These are phyloP conservation scores for Pythium rishiriense DNA, from an alignment of 352 stramenopile species.

Conservation along the genomic window DNA sequence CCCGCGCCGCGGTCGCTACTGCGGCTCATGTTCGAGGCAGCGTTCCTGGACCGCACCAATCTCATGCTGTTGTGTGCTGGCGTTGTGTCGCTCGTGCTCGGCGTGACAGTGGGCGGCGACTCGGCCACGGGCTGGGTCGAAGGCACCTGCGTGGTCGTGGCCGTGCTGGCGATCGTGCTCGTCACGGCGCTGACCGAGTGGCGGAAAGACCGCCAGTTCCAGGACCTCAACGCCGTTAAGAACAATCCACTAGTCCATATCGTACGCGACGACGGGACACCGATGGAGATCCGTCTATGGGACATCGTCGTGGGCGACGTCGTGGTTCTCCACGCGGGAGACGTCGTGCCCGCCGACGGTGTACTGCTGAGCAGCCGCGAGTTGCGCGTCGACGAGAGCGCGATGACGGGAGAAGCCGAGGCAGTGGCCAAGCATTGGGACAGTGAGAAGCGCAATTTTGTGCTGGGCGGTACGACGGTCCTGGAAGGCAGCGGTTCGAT, in stretches of 20 bases:
- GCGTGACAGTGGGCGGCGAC: constrained; percentile 27
- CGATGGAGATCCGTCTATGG: constrained; percentile 31
- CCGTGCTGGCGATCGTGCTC: constrained; percentile 83
- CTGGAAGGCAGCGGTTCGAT: constrained; percentile 80
- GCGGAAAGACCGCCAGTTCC: constrained; percentile 71
- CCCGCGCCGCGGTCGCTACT: constrained; percentile 22
- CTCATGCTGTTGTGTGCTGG: constrained; percentile 68
- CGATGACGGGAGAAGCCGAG: constrained; percentile 46
- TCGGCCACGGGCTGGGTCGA: constrained; percentile 79
- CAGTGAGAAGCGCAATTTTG: constrained; percentile 43
- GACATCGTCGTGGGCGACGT: constrained; percentile 44
- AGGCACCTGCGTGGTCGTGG: constrained; percentile 84
- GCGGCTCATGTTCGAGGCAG: constrained; percentile 49
- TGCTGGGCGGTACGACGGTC: constrained; percentile 87
- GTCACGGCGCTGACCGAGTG: constrained; percentile 92
- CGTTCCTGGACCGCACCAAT: constrained; percentile 69
- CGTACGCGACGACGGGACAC: constrained; percentile 30
- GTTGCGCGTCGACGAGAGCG: constrained; percentile 41
- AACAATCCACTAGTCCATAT: constrained; percentile 57
- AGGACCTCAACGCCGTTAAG: constrained; percentile 67
- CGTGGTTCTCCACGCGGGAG: constrained; percentile 36
- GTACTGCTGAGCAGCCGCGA: constrained; percentile 41
- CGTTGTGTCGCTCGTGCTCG: constrained; percentile 55
- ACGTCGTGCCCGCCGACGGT: constrained; percentile 44
- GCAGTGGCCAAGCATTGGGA: constrained; percentile 33